phyloP scores from a whole-genome alignment of 371 early-diverging fungal genomes.

The Apophysomyces trapeziformis region DNA sequence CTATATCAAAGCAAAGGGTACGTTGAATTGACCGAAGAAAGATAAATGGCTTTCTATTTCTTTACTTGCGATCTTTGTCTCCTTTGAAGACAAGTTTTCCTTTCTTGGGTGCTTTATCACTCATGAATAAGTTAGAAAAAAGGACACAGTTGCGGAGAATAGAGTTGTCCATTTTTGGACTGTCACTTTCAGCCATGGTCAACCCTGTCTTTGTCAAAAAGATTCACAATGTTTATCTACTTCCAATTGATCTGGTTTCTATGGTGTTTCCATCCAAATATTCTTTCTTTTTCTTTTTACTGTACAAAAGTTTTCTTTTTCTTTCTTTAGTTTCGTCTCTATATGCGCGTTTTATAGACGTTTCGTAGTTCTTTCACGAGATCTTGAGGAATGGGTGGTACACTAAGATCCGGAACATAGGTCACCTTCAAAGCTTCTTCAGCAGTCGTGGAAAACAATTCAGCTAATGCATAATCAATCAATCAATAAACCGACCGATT shows the following conservation, averaged over 20 bases:
- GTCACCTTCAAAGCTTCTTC: slow-evolving; percentile 41
- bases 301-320: neutral
- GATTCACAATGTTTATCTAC: too few relatives aligned
- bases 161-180: too few relatives aligned
- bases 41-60: neutral
- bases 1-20: slow-evolving; percentile 25
- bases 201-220: too few relatives aligned
- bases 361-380: slow-evolving; percentile 48
- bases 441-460: slow-evolving; percentile 40
- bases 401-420: slow-evolving; percentile 26
- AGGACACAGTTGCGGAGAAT: neutral
- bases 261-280: too few relatives aligned
- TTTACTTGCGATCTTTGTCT: slow-evolving; percentile 55
- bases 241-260: too few relatives aligned
- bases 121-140: slow-evolving; percentile 16
- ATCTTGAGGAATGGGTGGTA: slow-evolving; percentile 44
- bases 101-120: slow-evolving; percentile 37
- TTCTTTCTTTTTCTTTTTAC: neutral
- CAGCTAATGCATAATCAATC: slow-evolving; percentile 20
- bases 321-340: neutral
- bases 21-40: neutral
- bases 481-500: too few relatives aligned
- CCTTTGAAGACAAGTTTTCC: slow-evolving; percentile 65
- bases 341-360: slow-evolving; percentile 33
- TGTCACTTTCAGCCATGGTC: too few relatives aligned